A percentile compares a stretch with the other conserved stretches of the same genome.
Conservation (phyloP, 306 rosid genomes). For the Vicia villosa region DNA sequence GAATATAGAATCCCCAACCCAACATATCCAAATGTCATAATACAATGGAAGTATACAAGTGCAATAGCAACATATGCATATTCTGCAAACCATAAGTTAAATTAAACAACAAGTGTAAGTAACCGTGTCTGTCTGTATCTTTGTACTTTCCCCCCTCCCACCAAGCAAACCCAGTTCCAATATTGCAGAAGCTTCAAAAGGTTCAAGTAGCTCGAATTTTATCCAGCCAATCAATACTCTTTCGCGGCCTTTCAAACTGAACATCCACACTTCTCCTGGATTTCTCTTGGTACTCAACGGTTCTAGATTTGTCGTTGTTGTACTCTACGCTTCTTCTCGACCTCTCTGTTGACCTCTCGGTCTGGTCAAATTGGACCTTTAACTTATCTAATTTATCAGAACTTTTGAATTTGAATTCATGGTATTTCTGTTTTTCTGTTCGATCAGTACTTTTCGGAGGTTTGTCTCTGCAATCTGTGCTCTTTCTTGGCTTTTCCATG, state of each 20-base stretch:
- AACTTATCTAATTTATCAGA: conserved; percentile 63
- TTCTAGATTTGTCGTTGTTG: conserved; percentile 68
- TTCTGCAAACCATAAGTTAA: conserved; percentile 61
- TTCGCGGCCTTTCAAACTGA: conserved; percentile 76
- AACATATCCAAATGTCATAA: conserved; percentile 48
- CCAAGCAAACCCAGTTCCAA: conserved; percentile 42
- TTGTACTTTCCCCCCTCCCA: conserved; percentile 44
- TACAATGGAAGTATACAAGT: conserved; percentile 35
- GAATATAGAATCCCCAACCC: conserved; percentile 25
- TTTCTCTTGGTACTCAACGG: conserved; percentile 71
- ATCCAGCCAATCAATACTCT: conserved; percentile 90
- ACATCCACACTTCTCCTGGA: conserved; percentile 74
- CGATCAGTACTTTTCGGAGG: conserved; percentile 74
- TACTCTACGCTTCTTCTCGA: conserved; percentile 74
- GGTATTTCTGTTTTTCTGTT: conserved; percentile 56
- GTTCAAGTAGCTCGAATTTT: conserved; percentile 65
- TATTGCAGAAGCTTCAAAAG: conserved; percentile 31
- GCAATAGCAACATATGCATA: conserved; percentile 44
- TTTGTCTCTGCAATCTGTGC: conserved; percentile 74
- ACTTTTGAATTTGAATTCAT: conserved; percentile 60
- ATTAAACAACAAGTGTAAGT: conserved; percentile 47
- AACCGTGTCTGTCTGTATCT: conserved; percentile 48
- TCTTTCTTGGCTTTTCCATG: conserved; percentile 68
- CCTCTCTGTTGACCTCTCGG: conserved; percentile 78
- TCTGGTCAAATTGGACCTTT: conserved; percentile 59